Evolutionary conservation across 208 protist species (phyloP).

Genomic region (Tetramitus jugosus): DNA sequence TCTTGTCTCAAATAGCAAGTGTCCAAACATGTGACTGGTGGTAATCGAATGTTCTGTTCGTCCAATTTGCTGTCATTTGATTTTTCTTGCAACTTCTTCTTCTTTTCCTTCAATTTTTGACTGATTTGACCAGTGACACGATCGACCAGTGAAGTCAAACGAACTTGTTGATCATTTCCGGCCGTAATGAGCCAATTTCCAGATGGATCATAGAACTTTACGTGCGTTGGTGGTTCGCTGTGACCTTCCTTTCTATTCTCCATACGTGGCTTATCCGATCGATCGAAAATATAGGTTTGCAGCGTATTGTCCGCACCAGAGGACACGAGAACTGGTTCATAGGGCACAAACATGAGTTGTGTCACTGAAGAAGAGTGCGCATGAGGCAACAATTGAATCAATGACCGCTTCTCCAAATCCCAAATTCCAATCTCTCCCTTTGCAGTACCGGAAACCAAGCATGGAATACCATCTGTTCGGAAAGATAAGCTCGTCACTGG

Average conservation of each 20-base stretch:
- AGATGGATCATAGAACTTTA: slow-evolving; percentile 17
- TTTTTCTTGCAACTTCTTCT: no score
- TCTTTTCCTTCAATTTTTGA: no score
- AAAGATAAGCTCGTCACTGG: slow-evolving; percentile 7
- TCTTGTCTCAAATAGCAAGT: slow-evolving; percentile 9
- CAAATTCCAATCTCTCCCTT: not conserved
- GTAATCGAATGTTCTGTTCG: not conserved
- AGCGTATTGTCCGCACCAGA: not conserved
- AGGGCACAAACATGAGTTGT: not conserved
- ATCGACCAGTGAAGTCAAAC: not conserved
- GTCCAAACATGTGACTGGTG: not conserved
- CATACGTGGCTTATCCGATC: not conserved
- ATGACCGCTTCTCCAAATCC: not conserved
- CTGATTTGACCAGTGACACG: no score
- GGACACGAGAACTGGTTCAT: not conserved
- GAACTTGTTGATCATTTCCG: not conserved
- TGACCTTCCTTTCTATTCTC: not conserved
- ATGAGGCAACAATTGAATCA: not conserved
- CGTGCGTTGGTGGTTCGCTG: not conserved
- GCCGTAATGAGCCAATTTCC: slow-evolving; percentile 1
- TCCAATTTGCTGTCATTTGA: not conserved
- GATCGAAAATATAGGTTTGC: not conserved
- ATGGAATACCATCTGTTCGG: not conserved
- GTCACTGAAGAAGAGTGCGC: not conserved
- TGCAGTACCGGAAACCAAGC: not conserved